Evolutionary conservation across 352 stramenopile genomes (phyloP).

Genomic region (Phytophthora idaei): DNA sequence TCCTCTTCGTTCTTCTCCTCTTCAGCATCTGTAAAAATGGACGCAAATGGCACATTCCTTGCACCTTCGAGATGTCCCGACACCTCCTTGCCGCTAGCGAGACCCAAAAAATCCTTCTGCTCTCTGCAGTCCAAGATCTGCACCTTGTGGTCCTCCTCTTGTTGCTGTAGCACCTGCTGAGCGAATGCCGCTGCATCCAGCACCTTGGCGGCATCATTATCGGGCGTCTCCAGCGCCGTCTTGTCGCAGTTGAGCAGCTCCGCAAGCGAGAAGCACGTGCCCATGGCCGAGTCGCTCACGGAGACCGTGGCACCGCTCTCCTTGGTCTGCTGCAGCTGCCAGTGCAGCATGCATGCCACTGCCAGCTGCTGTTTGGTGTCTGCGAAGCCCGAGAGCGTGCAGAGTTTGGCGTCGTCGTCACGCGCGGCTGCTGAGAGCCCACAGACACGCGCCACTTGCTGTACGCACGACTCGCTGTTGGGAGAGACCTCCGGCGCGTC

Average conservation of each 20-base stretch:
- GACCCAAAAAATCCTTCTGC: slow-evolving; percentile 54
- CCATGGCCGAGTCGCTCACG: slow-evolving; percentile 29
- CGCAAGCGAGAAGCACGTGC: slow-evolving; percentile 41
- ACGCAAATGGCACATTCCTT: slow-evolving; percentile 56
- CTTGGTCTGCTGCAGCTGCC: slow-evolving; percentile 37
- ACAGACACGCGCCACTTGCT: slow-evolving; percentile 33
- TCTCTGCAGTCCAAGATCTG: slow-evolving; percentile 64
- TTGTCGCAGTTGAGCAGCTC: slow-evolving; percentile 53
- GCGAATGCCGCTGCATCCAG: slow-evolving; percentile 34
- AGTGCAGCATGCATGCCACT: slow-evolving; percentile 59
- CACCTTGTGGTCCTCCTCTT: slow-evolving; percentile 23
- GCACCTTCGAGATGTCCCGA: slow-evolving; percentile 61
- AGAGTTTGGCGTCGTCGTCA: slow-evolving; percentile 24
- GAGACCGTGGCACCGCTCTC: slow-evolving; percentile 29
- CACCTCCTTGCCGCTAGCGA: slow-evolving; percentile 43
- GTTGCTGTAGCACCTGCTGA: slow-evolving; percentile 35
- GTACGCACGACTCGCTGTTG: slow-evolving; percentile 28
- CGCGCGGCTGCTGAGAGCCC: slow-evolving; percentile 24
- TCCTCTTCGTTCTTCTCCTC: slow-evolving; percentile 40
- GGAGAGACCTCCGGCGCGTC: slow-evolving; percentile 17
- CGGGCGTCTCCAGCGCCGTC: slow-evolving; percentile 30
- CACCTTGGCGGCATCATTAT: slow-evolving; percentile 28
- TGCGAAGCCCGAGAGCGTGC: slow-evolving; percentile 33
- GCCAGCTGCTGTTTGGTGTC: slow-evolving; percentile 56
- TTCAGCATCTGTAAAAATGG: slow-evolving; percentile 42